phyloP scores from a whole-genome alignment of 2,329 filamentous ascomycete genomes.

The Calonectria ilicicola region DNA sequence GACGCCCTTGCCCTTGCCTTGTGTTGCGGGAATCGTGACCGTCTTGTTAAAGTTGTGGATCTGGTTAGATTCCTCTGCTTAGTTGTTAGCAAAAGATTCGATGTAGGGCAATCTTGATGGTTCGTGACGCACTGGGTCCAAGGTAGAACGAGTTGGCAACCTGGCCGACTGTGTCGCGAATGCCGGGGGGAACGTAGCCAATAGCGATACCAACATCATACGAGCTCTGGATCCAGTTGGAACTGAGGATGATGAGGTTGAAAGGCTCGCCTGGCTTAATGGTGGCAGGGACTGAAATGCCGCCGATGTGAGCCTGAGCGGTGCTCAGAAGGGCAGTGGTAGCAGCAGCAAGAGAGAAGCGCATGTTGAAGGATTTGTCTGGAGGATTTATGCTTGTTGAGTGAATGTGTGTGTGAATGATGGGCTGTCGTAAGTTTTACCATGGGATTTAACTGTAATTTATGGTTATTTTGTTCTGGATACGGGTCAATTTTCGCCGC shows the following conservation, averaged over 20 bases:
- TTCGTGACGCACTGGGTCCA: slow-evolving; percentile 47
- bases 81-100: slow-evolving; percentile 7
- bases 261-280: slow-evolving; percentile 53
- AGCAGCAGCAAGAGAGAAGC: slow-evolving; percentile 34
- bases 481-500: background rate
- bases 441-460: background rate
- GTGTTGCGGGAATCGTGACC: slow-evolving; percentile 39
- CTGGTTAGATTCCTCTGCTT: slow-evolving; percentile 39
- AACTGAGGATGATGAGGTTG: slow-evolving; percentile 52
- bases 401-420: background rate
- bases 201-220: slow-evolving; percentile 58
- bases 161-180: slow-evolving; percentile 44
- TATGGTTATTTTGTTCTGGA: background rate
- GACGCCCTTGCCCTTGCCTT: slow-evolving; percentile 35
- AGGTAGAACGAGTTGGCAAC: slow-evolving; percentile 49
- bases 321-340: slow-evolving; percentile 35
- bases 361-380: slow-evolving; percentile 31
- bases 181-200: slow-evolving; percentile 48
- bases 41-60: slow-evolving; percentile 40
- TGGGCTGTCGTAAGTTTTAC: background rate
- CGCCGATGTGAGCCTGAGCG: slow-evolving; percentile 55
- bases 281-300: slow-evolving; percentile 56
- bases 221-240: slow-evolving; percentile 58
- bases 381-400: background rate
- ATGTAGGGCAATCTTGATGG: background rate